Conservation (phyloP, 1,139 yeast genomes). For the Sporopachydermia cereana region DNA sequence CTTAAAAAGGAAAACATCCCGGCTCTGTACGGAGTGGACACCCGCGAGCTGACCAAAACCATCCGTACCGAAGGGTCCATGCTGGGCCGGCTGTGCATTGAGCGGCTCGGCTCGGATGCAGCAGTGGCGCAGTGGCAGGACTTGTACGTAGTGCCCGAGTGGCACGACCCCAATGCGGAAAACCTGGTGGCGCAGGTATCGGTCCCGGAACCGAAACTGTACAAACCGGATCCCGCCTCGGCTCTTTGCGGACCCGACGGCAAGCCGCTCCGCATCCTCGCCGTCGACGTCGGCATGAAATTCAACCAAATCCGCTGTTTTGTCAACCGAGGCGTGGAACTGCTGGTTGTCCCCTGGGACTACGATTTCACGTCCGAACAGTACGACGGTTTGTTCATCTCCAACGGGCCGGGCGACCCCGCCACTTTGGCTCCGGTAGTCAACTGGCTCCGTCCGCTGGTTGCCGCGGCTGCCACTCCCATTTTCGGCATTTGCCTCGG, state of each 20-base stretch:
- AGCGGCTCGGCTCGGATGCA: conserved; percentile 36
- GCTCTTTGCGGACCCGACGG: conserved; percentile 55
- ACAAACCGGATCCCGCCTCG: conserved; percentile 47
- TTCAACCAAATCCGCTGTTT: conserved; percentile 96
- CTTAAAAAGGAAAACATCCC: conserved; percentile 85
- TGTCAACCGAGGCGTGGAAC: conserved; percentile 90
- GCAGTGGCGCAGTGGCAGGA: conserved; percentile 42
- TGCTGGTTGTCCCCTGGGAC: conserved; percentile 94
- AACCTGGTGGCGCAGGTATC: conserved; percentile 92
- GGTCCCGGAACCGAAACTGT: conserved; percentile 58
- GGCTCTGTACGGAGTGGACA: conserved; percentile 95
- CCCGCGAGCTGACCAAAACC: conserved; percentile 87
- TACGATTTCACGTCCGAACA: conserved; percentile 66
- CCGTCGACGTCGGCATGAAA: conserved; percentile 97
- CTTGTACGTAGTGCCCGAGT: conserved; percentile 66
- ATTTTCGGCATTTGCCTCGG: conserved; percentile 98
- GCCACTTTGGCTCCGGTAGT: conserved; percentile 64
- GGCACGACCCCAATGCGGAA: conserved; percentile 86
- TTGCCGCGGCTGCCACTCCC: conserved; percentile 54
- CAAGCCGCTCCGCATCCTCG: conserved; percentile 67
- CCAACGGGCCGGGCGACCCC: conserved; percentile 99
- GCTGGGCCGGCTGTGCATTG: conserved; percentile 70
- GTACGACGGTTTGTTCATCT: conserved; percentile 90
- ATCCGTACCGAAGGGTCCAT: conserved; percentile 90
- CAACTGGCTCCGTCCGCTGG: conserved; percentile 41